Conservation (phyloP, 495 filamentous ascomycete species). For the Filosporella fistucella region DNA sequence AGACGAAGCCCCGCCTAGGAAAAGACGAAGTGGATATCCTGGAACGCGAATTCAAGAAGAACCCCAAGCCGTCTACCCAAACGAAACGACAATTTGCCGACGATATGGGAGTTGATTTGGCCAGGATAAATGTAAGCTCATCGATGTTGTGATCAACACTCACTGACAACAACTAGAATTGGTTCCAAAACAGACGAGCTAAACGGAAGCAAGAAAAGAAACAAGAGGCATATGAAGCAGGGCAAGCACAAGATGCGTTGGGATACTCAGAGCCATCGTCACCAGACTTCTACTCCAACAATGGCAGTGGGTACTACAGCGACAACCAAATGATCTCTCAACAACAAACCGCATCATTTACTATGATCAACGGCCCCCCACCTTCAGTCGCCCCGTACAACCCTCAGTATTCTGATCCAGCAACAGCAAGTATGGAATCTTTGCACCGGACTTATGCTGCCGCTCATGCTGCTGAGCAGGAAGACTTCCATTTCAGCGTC, state of each 20-base stretch:
- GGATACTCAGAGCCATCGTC: conserved; percentile 23
- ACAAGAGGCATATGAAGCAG: conserved; percentile 22
- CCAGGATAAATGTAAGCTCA: conserved; percentile 68
- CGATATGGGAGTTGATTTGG: conserved; percentile 65
- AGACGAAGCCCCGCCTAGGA: conserved; percentile 64
- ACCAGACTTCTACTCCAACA: conserved; percentile 16
- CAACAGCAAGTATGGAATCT: conserved; percentile 22
- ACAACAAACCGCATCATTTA: conserved; percentile 8
- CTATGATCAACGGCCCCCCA: conserved; percentile 14
- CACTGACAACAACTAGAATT: conserved; percentile 55
- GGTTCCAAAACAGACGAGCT: conserved; percentile 81
- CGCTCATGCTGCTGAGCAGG: conserved; percentile 16
- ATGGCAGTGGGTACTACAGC: conserved; percentile 9
- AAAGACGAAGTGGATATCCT: conserved; percentile 79
- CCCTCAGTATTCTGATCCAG: conserved; percentile 22
- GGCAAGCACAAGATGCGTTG: conserved; percentile 15
- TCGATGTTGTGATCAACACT: background rate
- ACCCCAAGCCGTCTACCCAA: conserved; percentile 73
- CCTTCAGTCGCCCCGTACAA: conserved; percentile 20
- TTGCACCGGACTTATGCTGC: conserved; percentile 22
- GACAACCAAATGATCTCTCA: conserved; percentile 6
- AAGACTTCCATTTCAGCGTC: conserved; percentile 11
- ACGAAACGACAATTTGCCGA: conserved; percentile 71
- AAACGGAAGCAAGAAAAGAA: conserved; percentile 27
- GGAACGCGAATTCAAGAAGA: conserved; percentile 69